These are phyloP conservation scores for Rhodotorula sp. DNA, from an alignment of 1,284 basidiomycete species.

Conservation along the genomic window DNA sequence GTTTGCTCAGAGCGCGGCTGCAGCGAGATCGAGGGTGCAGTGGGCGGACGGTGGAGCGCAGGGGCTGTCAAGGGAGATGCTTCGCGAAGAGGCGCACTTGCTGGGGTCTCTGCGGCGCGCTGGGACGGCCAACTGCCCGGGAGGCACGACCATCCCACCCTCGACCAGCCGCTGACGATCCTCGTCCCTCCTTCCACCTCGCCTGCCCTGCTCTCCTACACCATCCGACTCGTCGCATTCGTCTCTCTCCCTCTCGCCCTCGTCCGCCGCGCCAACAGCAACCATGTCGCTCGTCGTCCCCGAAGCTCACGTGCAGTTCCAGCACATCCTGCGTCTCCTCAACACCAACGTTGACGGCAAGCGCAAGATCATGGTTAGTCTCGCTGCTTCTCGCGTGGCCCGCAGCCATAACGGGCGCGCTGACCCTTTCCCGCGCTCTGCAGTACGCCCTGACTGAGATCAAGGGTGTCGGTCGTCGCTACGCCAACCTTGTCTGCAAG, in stretches of 20 bases:
- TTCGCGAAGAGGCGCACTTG: not conserved
- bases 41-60: not conserved
- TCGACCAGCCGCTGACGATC: not conserved
- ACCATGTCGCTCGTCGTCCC: constrained; percentile 83
- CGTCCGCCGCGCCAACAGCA: not conserved
- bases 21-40: not conserved
- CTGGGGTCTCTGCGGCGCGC: not conserved
- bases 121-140: not conserved
- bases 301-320: constrained; percentile 77
- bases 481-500: constrained; percentile 99
- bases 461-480: constrained; percentile 99
- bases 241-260: not conserved
- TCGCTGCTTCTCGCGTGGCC: not conserved
- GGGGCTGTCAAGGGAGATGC: not conserved
- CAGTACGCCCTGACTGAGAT: constrained; percentile 96
- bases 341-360: constrained; percentile 99
- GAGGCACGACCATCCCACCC: not conserved
- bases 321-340: constrained; percentile 97
- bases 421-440: not conserved
- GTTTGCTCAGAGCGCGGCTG: not conserved
- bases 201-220: not conserved
- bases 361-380: constrained; percentile 71
- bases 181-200: not conserved
- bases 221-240: not conserved
- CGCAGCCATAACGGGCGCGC: not conserved